Percentiles rank a stretch among this genome's conserved stretches.
phyloP scores from a whole-genome alignment of 306 rosid genomes.

The Pueraria montana region DNA sequence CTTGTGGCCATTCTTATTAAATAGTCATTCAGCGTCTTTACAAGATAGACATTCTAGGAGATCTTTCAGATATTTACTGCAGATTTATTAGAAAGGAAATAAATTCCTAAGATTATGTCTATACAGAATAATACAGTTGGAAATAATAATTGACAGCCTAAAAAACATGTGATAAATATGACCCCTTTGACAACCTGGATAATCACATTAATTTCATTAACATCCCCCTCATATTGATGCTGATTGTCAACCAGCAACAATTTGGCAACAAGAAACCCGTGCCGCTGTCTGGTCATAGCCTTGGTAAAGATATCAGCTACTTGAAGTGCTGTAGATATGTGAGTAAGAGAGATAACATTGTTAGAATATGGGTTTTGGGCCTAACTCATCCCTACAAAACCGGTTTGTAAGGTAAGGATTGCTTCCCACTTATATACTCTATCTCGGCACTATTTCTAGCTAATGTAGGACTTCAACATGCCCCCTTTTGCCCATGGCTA shows the following conservation, averaged over 20 bases:
- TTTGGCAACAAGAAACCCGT: not conserved
- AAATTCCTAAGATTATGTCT: not conserved
- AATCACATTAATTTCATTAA: not conserved
- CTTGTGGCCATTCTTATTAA: not conserved
- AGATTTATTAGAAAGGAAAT: not conserved
- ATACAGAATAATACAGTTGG: not conserved
- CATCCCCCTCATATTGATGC: not conserved
- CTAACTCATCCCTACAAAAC: too few species aligned
- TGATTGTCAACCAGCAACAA: not conserved
- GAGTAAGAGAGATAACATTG: not conserved
- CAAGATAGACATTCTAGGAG: not conserved
- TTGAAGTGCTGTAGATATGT: not conserved
- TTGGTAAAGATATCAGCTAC: not conserved
- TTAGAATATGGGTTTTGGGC: too few species aligned
- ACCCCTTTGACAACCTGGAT: not conserved
- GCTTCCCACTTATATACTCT: too few species aligned
- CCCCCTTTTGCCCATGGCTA: too few species aligned
- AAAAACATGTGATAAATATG: not conserved
- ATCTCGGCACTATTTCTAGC: too few species aligned
- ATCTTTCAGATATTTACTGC: not conserved
- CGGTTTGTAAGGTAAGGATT: too few species aligned
- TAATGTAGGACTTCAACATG: too few species aligned
- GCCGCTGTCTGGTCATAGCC: not conserved
- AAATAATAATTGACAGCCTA: not conserved
- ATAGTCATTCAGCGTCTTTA: constrained; percentile 1